A percentile compares a stretch with the other conserved stretches of the same genome.
phyloP scores from a whole-genome alignment of 345 rosid species.

The Rubroshorea leprosula region DNA sequence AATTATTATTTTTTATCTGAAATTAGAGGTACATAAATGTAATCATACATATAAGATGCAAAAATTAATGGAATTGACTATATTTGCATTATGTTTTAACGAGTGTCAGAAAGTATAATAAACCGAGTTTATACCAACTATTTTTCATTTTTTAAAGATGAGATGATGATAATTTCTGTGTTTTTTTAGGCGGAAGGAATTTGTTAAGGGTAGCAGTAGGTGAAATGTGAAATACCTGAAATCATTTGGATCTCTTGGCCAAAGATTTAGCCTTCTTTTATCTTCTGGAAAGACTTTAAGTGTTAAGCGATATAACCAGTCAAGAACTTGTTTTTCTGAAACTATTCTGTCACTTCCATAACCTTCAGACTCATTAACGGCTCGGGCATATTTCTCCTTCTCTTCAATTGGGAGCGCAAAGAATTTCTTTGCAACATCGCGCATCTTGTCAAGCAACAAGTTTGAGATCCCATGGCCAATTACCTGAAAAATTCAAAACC shows the following conservation, averaged over 20 bases:
- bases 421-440: slow-evolving; percentile 23
- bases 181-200: no score
- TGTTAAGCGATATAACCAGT: slow-evolving; percentile 35
- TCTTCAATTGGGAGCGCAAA: slow-evolving; percentile 32
- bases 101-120: no score
- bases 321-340: slow-evolving; percentile 31
- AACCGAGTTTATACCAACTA: no score
- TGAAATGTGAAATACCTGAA: slow-evolving; percentile 22
- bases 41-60: no score
- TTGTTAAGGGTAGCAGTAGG: no score
- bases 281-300: slow-evolving; percentile 36
- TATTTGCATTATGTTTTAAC: no score
- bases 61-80: no score
- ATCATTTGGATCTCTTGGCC: slow-evolving; percentile 38
- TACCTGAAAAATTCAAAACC: slow-evolving; percentile 19
- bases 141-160: no score
- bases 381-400: slow-evolving; percentile 29
- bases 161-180: no score
- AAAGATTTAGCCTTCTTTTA: slow-evolving; percentile 26
- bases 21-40: no score
- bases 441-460: slow-evolving; percentile 34
- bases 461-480: slow-evolving; percentile 39
- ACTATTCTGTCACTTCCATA: slow-evolving; percentile 39
- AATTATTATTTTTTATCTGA: no score
- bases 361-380: slow-evolving; percentile 29